Conservation (phyloP, 176 grass and related monocot genomes). For the Oryza rufipogon region DNA sequence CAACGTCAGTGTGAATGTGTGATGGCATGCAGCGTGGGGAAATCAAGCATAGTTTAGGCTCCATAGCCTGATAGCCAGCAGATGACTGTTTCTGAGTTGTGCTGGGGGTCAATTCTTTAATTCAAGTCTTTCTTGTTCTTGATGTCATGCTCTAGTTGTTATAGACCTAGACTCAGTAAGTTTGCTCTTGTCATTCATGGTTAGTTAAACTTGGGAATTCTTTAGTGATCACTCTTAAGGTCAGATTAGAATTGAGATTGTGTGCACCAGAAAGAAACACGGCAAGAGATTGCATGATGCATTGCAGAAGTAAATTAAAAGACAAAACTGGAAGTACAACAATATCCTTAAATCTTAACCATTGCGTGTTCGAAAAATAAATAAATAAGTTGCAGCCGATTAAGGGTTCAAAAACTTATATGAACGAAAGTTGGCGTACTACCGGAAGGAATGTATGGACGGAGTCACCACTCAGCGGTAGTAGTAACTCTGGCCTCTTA, state of each 20-base stretch:
- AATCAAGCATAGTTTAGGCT: background rate
- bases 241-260: background rate
- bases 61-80: background rate
- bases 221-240: conserved; percentile 1
- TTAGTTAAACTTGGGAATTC: background rate
- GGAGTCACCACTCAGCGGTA: background rate
- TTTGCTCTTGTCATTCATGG: background rate
- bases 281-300: background rate
- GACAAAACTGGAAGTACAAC: conserved; percentile 1
- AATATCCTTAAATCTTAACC: background rate
- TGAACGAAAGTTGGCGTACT: background rate
- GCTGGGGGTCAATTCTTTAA: too few relatives aligned
- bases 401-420: conserved; percentile 4
- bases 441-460: conserved; percentile 2
- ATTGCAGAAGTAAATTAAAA: background rate
- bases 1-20: conserved; percentile 24
- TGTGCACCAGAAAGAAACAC: background rate
- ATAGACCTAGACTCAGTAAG: background rate
- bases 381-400: background rate
- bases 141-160: conserved; percentile 14
- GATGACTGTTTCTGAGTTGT: background rate
- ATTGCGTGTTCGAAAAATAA: background rate
- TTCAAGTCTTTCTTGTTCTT: background rate
- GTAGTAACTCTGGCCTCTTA: background rate
- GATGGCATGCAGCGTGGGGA: background rate